Base-by-base conservation (phyloP, 306 rosid species). In the Neltuma alba region DNA sequence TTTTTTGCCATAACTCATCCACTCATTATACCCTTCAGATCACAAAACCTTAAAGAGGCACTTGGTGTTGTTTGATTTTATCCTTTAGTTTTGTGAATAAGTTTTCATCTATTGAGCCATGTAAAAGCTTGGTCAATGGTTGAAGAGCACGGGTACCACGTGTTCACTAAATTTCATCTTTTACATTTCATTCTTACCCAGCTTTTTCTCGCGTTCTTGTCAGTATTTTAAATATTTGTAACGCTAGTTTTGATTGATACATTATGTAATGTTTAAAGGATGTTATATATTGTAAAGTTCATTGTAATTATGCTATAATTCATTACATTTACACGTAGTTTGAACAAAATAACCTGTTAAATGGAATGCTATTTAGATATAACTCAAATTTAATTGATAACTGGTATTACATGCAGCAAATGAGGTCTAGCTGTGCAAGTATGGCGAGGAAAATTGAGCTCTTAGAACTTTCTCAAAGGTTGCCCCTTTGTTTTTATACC, bases 381-480 rank as follows among this genome's bases (percentile, higher is more conserved):
- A 14, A 74, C 78, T 10, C 21, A 61, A 6, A 10, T 9, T 10
- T 60, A 38, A 60, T 28, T 13, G n/a, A 48, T 48, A 57, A n/a
- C 7, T 60, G 18, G 42, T 41, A 41, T 64, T 45, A 23, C n/a
- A 18, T 52, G 82, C 88, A 91, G 96, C 88, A 70, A 75, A 11
- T 91, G 88, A 78, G 64, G 86, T 72, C 42, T 41, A 89, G 85
- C 57, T 18, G 63, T 67, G 81, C 84, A 70, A 65, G n/a, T 34
- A 62, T 85, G 74, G 81, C 86, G 48, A 57, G 54, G 40, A 21
- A 86, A 85, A 83, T 91, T 55, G 92, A 87, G 82, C 44, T 57
- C 63, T 82, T 91, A 36, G 81, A 91, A 40, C 66, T 44, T 75
- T 79, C 87, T 61, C 77, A 8, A 52, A 52, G 58, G 58, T 52